Percentiles rank a stretch among this genome's conserved stretches.
phyloP scores from a whole-genome alignment of 108 stramenopile species.

The Seminavis robusta region DNA sequence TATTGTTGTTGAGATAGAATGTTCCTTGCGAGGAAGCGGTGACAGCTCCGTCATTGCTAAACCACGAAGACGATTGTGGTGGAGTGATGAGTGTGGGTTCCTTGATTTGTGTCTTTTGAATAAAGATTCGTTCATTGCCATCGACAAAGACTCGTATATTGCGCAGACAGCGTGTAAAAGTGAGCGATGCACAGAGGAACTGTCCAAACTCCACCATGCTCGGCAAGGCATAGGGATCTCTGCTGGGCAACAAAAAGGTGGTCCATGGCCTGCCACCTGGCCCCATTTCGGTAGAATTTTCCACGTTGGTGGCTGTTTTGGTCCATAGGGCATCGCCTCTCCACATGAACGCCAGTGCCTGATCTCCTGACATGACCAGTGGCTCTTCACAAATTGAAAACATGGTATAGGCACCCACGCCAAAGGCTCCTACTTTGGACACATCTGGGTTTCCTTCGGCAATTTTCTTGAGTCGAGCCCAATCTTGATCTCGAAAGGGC shows the following conservation, averaged over 20 bases:
- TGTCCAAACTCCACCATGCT: conserved; percentile 64
- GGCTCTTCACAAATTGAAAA: conserved; percentile 85
- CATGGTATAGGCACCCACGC: conserved; percentile 87
- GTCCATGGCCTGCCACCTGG: conserved; percentile 47
- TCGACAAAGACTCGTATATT: conserved; percentile 63
- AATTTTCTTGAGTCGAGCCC: conserved; percentile 76
- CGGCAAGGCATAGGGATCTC: conserved; percentile 73
- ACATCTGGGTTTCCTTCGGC: conserved; percentile 86
- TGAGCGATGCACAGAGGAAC: conserved; percentile 66
- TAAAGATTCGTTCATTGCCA: conserved; percentile 35
- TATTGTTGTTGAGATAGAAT: conserved; percentile 20
- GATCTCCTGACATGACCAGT: conserved; percentile 57
- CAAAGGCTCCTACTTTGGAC: conserved; percentile 39
- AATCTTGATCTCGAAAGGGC: conserved; percentile 79
- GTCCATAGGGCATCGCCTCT: conserved; percentile 83
- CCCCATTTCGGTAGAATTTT: conserved; percentile 16
- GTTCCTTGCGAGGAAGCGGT: conserved; percentile 9
- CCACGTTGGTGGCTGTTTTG: conserved; percentile 24
- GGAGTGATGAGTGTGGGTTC: conserved; percentile 32
- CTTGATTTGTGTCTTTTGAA: conserved; percentile 54
- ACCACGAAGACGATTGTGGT: conserved; percentile 18
- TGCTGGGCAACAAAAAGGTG: conserved; percentile 62
- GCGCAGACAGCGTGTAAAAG: conserved; percentile 61
- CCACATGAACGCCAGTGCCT: conserved; percentile 77
- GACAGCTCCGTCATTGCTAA: not conserved